These are phyloP conservation scores for Pythium brachiatum DNA, from an alignment of 352 stramenopile genomes.

Conservation along the genomic window DNA sequence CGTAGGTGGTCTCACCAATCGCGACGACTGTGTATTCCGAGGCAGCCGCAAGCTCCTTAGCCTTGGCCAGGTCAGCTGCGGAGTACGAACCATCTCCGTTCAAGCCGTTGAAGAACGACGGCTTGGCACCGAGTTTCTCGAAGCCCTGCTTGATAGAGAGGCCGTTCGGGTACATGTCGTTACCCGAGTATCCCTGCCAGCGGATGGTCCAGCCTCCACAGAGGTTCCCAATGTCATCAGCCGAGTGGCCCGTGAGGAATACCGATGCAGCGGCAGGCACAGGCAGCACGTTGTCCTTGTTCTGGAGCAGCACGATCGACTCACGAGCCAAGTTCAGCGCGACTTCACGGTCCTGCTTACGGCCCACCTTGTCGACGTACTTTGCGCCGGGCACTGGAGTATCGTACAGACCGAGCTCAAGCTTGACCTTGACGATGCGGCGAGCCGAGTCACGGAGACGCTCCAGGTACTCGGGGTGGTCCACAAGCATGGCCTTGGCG, in stretches of 20 bases:
- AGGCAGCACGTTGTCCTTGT: conserved; percentile 62
- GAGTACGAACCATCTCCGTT: conserved; percentile 54
- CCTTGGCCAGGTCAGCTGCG: conserved; percentile 42
- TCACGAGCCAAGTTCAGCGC: conserved; percentile 27
- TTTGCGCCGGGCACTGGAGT: conserved; percentile 20
- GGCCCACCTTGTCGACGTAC: conserved; percentile 33
- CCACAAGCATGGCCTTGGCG: conserved; percentile 25
- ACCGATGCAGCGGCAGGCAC: conserved; percentile 33
- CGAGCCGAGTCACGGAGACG: conserved; percentile 21
- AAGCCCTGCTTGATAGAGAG: conserved; percentile 63
- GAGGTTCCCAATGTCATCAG: conserved; percentile 67
- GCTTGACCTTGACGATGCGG: conserved; percentile 29
- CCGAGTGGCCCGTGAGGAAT: conserved; percentile 71
- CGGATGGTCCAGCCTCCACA: conserved; percentile 82
- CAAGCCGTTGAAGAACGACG: conserved; percentile 51
- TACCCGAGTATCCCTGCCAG: conserved; percentile 83
- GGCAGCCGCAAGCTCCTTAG: conserved; percentile 43
- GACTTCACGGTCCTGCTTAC: conserved; percentile 19
- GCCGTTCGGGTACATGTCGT: conserved; percentile 57
- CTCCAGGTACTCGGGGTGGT: conserved; percentile 24
- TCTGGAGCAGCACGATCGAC: conserved; percentile 81
- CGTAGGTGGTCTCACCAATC: conserved; percentile 75
- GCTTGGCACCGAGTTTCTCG: conserved; percentile 23
- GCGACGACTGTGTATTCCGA: conserved; percentile 70
- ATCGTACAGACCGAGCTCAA: conserved; percentile 29